Conservation (phyloP, 129 eudicot species). For the Lonicera japonica region DNA sequence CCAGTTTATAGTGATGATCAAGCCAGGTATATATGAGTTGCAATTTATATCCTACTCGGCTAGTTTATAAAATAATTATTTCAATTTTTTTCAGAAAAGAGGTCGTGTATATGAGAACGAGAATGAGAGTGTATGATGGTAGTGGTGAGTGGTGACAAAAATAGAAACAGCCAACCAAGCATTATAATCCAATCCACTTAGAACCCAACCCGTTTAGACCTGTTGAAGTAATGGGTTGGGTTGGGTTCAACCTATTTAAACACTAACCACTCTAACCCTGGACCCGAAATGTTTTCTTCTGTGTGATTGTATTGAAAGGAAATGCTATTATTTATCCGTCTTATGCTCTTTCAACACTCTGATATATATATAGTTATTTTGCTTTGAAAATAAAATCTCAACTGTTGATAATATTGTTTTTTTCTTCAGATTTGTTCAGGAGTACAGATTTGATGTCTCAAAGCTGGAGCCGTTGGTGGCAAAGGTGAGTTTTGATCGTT, state of each 20-base stretch:
- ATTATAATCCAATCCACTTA: no score
- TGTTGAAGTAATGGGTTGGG: no score
- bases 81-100: no score
- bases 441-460: slow-evolving; percentile 73
- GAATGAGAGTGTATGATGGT: not conserved
- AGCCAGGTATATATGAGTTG: slow-evolving; percentile 37
- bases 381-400: not conserved
- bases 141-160: not conserved
- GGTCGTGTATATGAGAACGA: no score
- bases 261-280: no score
- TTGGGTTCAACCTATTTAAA: not conserved
- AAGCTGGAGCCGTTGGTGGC: slow-evolving; percentile 81
- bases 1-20: slow-evolving; percentile 62
- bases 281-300: not conserved
- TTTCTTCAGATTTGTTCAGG: slow-evolving; percentile 34
- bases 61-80: not conserved
- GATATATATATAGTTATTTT: not conserved
- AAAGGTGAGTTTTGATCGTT: slow-evolving; percentile 32
- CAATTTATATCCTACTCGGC: not conserved
- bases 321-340: no score
- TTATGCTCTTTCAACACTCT: not conserved
- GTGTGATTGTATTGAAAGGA: not conserved
- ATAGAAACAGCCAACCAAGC: not conserved
- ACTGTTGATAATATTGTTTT: not conserved
- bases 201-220: no score